Evolutionary conservation across 1,284 basidiomycete species (phyloP).

Genomic region (Takashimella tepidaria): DNA sequence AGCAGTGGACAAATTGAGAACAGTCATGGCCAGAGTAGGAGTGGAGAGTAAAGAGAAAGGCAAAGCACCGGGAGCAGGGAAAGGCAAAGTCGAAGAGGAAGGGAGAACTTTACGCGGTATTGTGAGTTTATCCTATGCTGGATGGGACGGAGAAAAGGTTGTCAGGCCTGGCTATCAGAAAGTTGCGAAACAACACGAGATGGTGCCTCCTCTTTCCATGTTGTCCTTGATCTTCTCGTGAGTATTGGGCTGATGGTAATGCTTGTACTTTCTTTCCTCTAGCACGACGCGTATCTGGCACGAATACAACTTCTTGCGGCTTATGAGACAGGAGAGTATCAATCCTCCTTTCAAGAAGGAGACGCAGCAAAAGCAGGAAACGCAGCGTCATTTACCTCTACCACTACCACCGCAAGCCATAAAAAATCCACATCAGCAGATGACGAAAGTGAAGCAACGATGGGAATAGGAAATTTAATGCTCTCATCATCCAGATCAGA

Average conservation of each 20-base stretch:
- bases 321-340: conserved; percentile 19
- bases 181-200: too few species aligned
- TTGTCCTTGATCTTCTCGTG: too few species aligned
- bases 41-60: conserved; percentile 22
- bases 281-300: conserved; percentile 48
- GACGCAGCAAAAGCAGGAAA: not conserved
- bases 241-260: too few species aligned
- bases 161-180: too few species aligned
- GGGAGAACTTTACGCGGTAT: conserved; percentile 46
- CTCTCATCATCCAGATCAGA: conserved; percentile 9
- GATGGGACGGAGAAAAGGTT: conserved; percentile 3
- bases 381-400: too few species aligned
- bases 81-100: conserved; percentile 43
- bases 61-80: conserved; percentile 9
- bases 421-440: conserved; percentile 17
- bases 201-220: too few species aligned
- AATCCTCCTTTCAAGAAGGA: not conserved
- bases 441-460: conserved; percentile 18
- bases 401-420: not conserved
- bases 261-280: not conserved
- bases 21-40: conserved; percentile 48
- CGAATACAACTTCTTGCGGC: conserved; percentile 39
- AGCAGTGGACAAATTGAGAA: conserved; percentile 41
- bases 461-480: conserved; percentile 37
- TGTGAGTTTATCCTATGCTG: conserved; percentile 32